These are phyloP conservation scores for Suillus cothurnatus DNA, from an alignment of 768 basidiomycete genomes.

Conservation along the genomic window DNA sequence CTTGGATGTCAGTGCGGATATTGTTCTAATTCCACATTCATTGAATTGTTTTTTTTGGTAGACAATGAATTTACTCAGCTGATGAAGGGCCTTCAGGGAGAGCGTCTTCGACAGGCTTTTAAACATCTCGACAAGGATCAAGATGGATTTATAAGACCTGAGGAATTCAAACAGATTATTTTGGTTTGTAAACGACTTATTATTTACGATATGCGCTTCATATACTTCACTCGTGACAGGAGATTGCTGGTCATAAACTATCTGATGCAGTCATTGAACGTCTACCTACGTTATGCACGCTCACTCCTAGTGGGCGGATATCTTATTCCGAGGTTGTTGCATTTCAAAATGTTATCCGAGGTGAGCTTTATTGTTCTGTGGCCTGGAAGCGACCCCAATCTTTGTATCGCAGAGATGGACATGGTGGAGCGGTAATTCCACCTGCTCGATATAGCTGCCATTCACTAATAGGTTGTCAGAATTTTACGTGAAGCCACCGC, in stretches of 20 bases:
- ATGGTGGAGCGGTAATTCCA: slow-evolving; percentile 78
- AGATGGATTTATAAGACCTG: slow-evolving; percentile 92
- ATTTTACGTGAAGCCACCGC: slow-evolving; percentile 89
- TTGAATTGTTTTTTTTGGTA: slow-evolving; percentile 29
- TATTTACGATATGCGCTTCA: background rate
- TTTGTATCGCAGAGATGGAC: slow-evolving; percentile 73
- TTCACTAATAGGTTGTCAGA: slow-evolving; percentile 36
- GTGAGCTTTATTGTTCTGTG: slow-evolving; percentile 42
- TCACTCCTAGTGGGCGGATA: slow-evolving; percentile 88
- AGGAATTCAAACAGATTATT: slow-evolving; percentile 95
- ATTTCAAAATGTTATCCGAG: slow-evolving; percentile 94
- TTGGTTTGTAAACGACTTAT: slow-evolving; percentile 52
- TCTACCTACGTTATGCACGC: slow-evolving; percentile 87
- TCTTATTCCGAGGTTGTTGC: slow-evolving; percentile 96
- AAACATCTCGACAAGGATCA: slow-evolving; percentile 86
- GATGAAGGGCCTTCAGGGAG: slow-evolving; percentile 98
- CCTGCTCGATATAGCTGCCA: background rate
- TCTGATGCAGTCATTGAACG: slow-evolving; percentile 92
- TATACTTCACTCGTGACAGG: slow-evolving; percentile 46
- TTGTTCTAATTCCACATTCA: background rate
- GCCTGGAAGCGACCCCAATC: slow-evolving; percentile 8
- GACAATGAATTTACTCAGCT: slow-evolving; percentile 97
- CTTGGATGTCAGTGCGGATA: slow-evolving; percentile 74
- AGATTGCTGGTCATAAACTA: slow-evolving; percentile 96
- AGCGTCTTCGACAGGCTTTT: slow-evolving; percentile 95